Evolutionary conservation across 164 flowering plant genomes (phyloP).

Genomic region (Liriodendron chinense): DNA sequence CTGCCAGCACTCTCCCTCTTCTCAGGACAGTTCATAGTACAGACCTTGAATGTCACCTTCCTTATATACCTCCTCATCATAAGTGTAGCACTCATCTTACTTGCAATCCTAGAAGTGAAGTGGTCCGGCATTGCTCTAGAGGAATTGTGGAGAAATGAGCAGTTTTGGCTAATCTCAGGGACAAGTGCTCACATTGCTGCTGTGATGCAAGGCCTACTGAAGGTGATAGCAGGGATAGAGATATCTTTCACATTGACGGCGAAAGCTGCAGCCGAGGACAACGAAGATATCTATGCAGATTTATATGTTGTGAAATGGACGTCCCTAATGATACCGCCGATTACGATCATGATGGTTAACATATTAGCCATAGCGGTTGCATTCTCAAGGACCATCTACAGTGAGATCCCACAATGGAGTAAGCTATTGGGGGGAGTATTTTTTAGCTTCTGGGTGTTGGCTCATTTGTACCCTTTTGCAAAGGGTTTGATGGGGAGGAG

Average conservation of each 20-base stretch:
- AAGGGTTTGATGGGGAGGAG: conserved; percentile 81
- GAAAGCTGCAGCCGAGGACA: conserved; percentile 59
- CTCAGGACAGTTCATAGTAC: conserved; percentile 73
- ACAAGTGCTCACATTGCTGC: conserved; percentile 76
- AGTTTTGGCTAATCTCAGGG: conserved; percentile 79
- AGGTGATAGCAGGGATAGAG: conserved; percentile 75
- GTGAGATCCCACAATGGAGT: conserved; percentile 57
- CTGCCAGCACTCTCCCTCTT: conserved; percentile 80
- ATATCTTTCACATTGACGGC: conserved; percentile 74
- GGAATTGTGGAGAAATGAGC: conserved; percentile 91
- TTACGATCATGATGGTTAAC: conserved; percentile 60
- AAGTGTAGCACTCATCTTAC: conserved; percentile 40
- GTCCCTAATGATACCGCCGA: conserved; percentile 66
- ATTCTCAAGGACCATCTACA: conserved; percentile 52
- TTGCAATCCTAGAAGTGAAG: conserved; percentile 66
- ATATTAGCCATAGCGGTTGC: conserved; percentile 55
- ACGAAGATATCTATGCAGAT: conserved; percentile 63
- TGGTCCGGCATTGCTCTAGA: conserved; percentile 75
- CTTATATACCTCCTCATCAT: conserved; percentile 55
- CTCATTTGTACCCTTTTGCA: conserved; percentile 77
- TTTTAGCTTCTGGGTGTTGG: conserved; percentile 81
- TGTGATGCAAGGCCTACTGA: conserved; percentile 66
- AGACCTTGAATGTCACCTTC: conserved; percentile 41
- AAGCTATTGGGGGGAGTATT: conserved; percentile 69
- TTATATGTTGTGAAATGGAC: conserved; percentile 72